A percentile compares a stretch with the other conserved stretches of the same genome.
Evolutionary conservation across 345 rosid genomes (phyloP).

Genomic region (Luvunga scandens): DNA sequence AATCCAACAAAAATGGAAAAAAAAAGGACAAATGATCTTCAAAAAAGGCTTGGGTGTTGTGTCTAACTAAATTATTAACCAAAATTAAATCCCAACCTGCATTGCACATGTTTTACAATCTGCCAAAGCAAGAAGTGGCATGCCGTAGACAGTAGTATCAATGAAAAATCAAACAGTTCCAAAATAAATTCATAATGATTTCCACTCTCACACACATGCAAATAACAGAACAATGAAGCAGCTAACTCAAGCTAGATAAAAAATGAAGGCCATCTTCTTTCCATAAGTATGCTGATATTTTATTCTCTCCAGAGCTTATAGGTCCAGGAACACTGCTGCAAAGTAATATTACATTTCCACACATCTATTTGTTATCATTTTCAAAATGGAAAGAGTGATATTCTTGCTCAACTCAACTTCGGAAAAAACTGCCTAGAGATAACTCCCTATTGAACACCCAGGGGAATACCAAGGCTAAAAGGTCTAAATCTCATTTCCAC

Average conservation of each 20-base stretch:
- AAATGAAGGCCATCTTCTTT: not conserved
- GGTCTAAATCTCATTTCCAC: not conserved
- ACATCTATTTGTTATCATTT: not conserved
- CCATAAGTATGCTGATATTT: not conserved
- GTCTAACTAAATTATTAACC: not conserved
- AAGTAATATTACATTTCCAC: not conserved
- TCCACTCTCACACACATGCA: not conserved
- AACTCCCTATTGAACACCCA: no score
- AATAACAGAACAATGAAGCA: not conserved
- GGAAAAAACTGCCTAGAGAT: no score
- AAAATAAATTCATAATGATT: not conserved
- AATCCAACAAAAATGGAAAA: not conserved
- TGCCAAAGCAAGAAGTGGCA: not conserved
- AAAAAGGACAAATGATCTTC: not conserved
- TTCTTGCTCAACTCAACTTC: no score
- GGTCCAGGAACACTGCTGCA: not conserved
- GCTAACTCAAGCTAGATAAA: not conserved
- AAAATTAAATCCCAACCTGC: not conserved
- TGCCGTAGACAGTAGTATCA: not conserved
- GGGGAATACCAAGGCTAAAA: no score
- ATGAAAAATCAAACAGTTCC: not conserved
- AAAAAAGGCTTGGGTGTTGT: not conserved
- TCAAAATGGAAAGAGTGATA: not conserved
- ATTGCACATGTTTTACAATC: not conserved
- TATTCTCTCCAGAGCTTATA: not conserved